phyloP scores from a whole-genome alignment of 1,139 yeast genomes.

The Arxiozyma heterogenica region DNA sequence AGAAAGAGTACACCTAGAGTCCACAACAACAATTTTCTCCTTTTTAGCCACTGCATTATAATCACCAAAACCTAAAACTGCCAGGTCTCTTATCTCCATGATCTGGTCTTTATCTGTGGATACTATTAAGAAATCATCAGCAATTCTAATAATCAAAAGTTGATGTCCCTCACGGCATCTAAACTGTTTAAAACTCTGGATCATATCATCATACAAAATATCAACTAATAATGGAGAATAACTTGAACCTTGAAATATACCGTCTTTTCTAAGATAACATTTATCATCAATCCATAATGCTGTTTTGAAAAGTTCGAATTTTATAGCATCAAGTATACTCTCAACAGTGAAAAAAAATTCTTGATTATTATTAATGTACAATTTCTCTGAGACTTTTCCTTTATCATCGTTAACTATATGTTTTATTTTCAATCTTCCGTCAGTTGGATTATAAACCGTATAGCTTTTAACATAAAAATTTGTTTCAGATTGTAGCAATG shows the following conservation, averaged over 20 bases:
- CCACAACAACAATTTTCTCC: conserved; percentile 35
- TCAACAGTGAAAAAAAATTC: conserved; percentile 22
- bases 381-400: conserved; percentile 6
- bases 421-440: conserved; percentile 13
- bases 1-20: conserved; percentile 4
- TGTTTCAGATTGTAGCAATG: conserved; percentile 13
- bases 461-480: conserved; percentile 20
- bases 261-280: conserved; percentile 44
- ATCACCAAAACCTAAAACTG: conserved; percentile 36
- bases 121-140: conserved; percentile 77
- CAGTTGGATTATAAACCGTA: conserved; percentile 12
- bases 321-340: conserved; percentile 31
- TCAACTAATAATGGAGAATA: conserved; percentile 73
- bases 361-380: conserved; percentile 19
- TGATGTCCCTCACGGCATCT: conserved; percentile 19
- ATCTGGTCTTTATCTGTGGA: conserved; percentile 35
- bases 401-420: conserved; percentile 19
- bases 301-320: conserved; percentile 36
- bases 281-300: conserved; percentile 32
- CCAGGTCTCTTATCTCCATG: conserved; percentile 22
- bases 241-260: conserved; percentile 82
- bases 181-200: conserved; percentile 38
- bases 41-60: conserved; percentile 57
- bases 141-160: conserved; percentile 51
- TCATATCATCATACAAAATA: conserved; percentile 56